These are phyloP conservation scores for Backusella sp. DNA, from an alignment of 192 early-diverging fungal species.

Conservation along the genomic window DNA sequence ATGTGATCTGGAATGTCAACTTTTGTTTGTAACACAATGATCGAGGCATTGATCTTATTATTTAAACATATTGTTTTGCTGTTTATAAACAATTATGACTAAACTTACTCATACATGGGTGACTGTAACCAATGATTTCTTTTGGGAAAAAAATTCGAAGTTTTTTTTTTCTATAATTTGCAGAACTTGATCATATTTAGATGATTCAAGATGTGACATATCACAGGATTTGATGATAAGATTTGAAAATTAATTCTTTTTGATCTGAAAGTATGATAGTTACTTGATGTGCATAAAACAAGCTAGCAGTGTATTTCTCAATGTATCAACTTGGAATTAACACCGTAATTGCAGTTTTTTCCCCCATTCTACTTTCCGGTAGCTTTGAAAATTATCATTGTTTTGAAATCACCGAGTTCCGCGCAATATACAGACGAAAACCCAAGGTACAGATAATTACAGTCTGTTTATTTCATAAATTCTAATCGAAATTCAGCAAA, in stretches of 20 bases:
- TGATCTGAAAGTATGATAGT: not conserved
- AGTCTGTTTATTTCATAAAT: too few relatives aligned
- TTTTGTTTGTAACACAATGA: not conserved
- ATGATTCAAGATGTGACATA: not conserved
- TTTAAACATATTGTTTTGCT: not conserved
- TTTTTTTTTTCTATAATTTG: not conserved
- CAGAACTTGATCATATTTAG: not conserved
- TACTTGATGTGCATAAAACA: not conserved
- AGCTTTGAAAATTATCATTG: too few relatives aligned
- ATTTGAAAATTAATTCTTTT: not conserved
- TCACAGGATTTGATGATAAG: not conserved
- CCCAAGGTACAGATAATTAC: too few relatives aligned
- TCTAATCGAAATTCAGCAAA: too few relatives aligned
- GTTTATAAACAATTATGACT: not conserved
- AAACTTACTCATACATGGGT: not conserved
- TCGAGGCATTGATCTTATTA: not conserved
- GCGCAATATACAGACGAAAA: too few relatives aligned
- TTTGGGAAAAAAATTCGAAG: not conserved
- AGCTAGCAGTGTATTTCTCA: too few relatives aligned
- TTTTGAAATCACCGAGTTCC: too few relatives aligned
- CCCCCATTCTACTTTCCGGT: too few relatives aligned
- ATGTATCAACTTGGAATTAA: too few relatives aligned
- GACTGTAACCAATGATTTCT: not conserved
- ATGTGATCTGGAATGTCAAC: slow-evolving; percentile 1
- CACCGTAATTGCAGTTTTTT: too few relatives aligned